Evolutionary conservation across 768 basidiomycete genomes (phyloP).

Genomic region (Serpula lacrymans): DNA sequence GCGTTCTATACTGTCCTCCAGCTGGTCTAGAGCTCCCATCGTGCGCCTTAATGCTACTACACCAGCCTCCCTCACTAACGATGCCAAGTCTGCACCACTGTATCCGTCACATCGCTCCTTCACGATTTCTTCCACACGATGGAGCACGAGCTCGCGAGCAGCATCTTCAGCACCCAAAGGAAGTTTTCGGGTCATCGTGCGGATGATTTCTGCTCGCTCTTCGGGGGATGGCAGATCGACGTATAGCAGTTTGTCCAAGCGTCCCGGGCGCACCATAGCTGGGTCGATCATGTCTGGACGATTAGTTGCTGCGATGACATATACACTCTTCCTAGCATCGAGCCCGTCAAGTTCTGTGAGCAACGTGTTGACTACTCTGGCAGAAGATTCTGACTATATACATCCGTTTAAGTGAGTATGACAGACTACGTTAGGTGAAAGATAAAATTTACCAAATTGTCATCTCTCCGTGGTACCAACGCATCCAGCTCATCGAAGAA

Average conservation of each 20-base stretch:
- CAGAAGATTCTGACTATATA: slow-evolving; percentile 83
- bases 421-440: not conserved
- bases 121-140: slow-evolving; percentile 46
- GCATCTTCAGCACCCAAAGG: slow-evolving; percentile 48
- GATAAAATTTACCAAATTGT: slow-evolving; percentile 63
- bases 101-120: slow-evolving; percentile 75
- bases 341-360: slow-evolving; percentile 93
- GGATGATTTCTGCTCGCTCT: slow-evolving; percentile 83
- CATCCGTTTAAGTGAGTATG: not conserved
- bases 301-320: slow-evolving; percentile 94
- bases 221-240: slow-evolving; percentile 75
- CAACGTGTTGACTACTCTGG: slow-evolving; percentile 87
- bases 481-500: slow-evolving; percentile 97
- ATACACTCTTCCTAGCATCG: slow-evolving; percentile 80
- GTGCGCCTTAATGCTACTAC: slow-evolving; percentile 74
- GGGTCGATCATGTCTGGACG: slow-evolving; percentile 97
- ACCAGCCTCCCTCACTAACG: slow-evolving; percentile 85
- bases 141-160: slow-evolving; percentile 13
- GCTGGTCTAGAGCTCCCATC: slow-evolving; percentile 62
- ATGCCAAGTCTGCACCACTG: slow-evolving; percentile 88
- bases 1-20: slow-evolving; percentile 35
- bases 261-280: slow-evolving; percentile 95
- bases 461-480: slow-evolving; percentile 85
- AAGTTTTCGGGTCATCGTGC: slow-evolving; percentile 68
- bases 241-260: slow-evolving; percentile 91